Evolutionary conservation across 1,139 yeast species (phyloP).

Genomic region (Diutina ranongensis): DNA sequence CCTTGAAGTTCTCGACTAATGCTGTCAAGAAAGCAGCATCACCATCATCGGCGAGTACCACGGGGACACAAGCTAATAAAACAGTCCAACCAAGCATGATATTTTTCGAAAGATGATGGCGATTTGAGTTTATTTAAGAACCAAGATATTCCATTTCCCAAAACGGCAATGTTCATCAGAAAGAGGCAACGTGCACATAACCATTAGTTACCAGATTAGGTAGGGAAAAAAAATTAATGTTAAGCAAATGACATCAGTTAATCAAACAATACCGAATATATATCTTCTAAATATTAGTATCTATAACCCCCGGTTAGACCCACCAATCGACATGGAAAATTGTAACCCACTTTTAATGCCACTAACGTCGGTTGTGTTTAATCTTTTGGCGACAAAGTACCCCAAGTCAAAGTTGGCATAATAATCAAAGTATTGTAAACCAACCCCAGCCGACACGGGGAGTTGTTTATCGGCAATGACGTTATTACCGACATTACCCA

Average conservation of each 20-base stretch:
- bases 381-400: constrained; percentile 27
- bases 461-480: constrained; percentile 15
- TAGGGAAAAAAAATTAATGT: too few species aligned
- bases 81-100: neutral
- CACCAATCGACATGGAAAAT: constrained; percentile 35
- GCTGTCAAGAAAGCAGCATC: constrained; percentile 29
- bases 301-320: constrained; percentile 9
- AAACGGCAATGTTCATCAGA: neutral
- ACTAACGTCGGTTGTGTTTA: constrained; percentile 13
- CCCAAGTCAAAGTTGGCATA: constrained; percentile 40
- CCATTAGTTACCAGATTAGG: neutral
- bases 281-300: too few species aligned
- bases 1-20: constrained; percentile 25
- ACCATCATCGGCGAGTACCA: constrained; percentile 15
- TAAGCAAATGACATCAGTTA: too few species aligned
- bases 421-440: constrained; percentile 29
- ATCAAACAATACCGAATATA: too few species aligned
- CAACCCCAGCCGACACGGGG: constrained; percentile 23
- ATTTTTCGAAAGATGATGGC: neutral
- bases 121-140: neutral
- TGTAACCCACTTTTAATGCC: constrained; percentile 38
- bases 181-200: neutral
- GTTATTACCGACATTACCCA: constrained; percentile 24
- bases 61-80: constrained; percentile 9
- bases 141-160: neutral